These are phyloP conservation scores for Nidularia pulvinata DNA, from an alignment of 768 basidiomycete genomes.

Conservation along the genomic window DNA sequence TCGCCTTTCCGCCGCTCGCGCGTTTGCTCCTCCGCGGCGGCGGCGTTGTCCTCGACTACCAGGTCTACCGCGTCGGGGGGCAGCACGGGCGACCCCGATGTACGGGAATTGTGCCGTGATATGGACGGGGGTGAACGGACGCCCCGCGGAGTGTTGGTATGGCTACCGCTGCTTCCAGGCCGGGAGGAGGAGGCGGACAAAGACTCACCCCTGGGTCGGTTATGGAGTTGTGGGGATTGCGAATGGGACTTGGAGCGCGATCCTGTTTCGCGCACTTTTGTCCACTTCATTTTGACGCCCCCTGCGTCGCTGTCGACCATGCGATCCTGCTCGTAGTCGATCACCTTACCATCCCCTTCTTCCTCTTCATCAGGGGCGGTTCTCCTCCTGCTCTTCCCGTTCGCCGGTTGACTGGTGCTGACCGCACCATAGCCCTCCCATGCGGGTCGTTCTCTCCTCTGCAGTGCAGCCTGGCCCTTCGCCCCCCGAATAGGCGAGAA, in stretches of 20 bases:
- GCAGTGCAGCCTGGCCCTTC: conserved; percentile 36
- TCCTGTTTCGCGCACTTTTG: conserved; percentile 14
- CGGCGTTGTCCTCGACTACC: conserved; percentile 67
- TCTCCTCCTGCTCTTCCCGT: conserved; percentile 10
- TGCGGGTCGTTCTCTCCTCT: conserved; percentile 32
- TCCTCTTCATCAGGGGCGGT: conserved; percentile 11
- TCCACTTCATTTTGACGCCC: conserved; percentile 49
- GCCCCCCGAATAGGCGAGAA: conserved; percentile 58
- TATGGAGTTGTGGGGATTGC: conserved; percentile 14
- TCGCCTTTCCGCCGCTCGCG: conserved; percentile 64
- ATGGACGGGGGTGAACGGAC: conserved; percentile 23
- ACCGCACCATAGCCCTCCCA: conserved; percentile 65
- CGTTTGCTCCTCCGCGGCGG: conserved; percentile 49
- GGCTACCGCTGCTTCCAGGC: conserved; percentile 18
- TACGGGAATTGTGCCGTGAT: conserved; percentile 27
- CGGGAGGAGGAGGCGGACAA: conserved; percentile 16
- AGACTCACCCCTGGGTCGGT: background rate
- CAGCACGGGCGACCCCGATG: conserved; percentile 24
- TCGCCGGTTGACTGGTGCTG: conserved; percentile 20
- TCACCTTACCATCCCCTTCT: conserved; percentile 22
- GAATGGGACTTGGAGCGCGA: conserved; percentile 15
- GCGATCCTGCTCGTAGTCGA: conserved; percentile 48
- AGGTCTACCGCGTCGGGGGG: conserved; percentile 88
- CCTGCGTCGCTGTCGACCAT: conserved; percentile 23
- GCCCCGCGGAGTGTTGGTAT: conserved; percentile 15